Percentiles rank a stretch among this genome's conserved stretches.
phyloP scores from a whole-genome alignment of 805 yeast species.

The Metschnikowia shivogae region DNA sequence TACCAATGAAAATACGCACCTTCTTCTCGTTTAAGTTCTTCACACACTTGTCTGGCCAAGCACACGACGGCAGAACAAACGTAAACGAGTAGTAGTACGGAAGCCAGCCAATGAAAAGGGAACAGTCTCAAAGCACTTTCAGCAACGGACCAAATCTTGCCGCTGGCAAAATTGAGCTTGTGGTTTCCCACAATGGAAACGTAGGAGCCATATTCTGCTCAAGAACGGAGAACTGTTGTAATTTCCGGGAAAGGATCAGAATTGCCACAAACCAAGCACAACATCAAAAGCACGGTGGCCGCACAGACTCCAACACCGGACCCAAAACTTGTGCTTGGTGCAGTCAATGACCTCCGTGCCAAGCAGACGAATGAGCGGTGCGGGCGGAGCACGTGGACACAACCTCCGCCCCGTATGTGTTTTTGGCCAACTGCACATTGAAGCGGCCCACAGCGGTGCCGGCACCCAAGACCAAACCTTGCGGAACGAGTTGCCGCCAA shows the following conservation, averaged over 20 bases:
- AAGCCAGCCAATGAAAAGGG: too few relatives aligned
- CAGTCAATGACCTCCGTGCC: slow-evolving; percentile 68
- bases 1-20: slow-evolving; percentile 42
- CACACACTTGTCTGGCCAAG: slow-evolving; percentile 20
- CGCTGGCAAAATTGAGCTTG: too few relatives aligned
- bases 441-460: slow-evolving; percentile 65
- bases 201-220: too few relatives aligned
- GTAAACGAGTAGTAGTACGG: slow-evolving; percentile 28
- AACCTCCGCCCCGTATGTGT: slow-evolving; percentile 40
- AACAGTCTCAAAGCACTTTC: too few relatives aligned
- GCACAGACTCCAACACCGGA: slow-evolving; percentile 33
- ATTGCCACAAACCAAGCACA: slow-evolving; percentile 64
- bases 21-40: slow-evolving; percentile 45
- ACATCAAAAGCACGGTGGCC: slow-evolving; percentile 48
- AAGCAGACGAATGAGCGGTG: slow-evolving; percentile 41
- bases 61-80: slow-evolving; percentile 8
- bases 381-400: slow-evolving; percentile 53
- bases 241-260: too few relatives aligned
- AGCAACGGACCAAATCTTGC: too few relatives aligned
- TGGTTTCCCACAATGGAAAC: too few relatives aligned
- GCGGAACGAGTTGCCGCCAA: too few relatives aligned
- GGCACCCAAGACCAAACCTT: slow-evolving; percentile 71
- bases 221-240: too few relatives aligned
- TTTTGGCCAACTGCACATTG: slow-evolving; percentile 53
- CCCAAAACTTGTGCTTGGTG: slow-evolving; percentile 36